A percentile compares a stretch with the other conserved stretches of the same genome.
phyloP scores from a whole-genome alignment of 176 grass and related monocot species.

The Oryza nivara region DNA sequence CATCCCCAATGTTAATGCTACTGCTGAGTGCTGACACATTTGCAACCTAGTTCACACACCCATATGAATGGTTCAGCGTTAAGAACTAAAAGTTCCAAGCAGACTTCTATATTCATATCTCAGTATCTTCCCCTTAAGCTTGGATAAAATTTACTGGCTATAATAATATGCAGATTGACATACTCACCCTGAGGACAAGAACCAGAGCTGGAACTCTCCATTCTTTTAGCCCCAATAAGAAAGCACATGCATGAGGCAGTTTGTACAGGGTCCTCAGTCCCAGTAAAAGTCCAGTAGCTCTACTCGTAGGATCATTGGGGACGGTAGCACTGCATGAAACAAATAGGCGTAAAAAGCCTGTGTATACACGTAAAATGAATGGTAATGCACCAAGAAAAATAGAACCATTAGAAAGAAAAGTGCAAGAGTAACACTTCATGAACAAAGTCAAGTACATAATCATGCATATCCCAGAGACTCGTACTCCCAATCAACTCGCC shows the following conservation, averaged over 20 bases:
- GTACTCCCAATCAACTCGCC: not conserved
- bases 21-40: not conserved
- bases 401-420: not conserved
- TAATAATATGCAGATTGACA: conserved; percentile 16
- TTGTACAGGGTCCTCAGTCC: conserved; percentile 33
- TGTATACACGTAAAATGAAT: conserved; percentile 32
- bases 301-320: conserved; percentile 35
- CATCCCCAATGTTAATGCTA: not conserved
- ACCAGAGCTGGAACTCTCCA: conserved; percentile 58
- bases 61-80: not conserved
- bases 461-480: not conserved
- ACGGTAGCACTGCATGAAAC: conserved; percentile 14
- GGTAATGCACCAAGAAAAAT: not conserved
- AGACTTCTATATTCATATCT: conserved; percentile 3
- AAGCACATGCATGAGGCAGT: conserved; percentile 38
- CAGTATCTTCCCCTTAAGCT: not conserved
- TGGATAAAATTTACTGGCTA: conserved; percentile 16
- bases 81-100: conserved; percentile 11
- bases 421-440: not conserved
- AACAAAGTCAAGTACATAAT: not conserved
- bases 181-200: conserved; percentile 45
- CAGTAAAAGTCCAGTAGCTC: conserved; percentile 18
- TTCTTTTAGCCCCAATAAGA: conserved; percentile 48
- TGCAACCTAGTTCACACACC: not conserved
- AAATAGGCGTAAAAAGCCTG: not conserved